A percentile compares a stretch with the other conserved stretches of the same genome.
Evolutionary conservation across 1,139 yeast genomes (phyloP).

Genomic region (Hyphopichia burtonii): DNA sequence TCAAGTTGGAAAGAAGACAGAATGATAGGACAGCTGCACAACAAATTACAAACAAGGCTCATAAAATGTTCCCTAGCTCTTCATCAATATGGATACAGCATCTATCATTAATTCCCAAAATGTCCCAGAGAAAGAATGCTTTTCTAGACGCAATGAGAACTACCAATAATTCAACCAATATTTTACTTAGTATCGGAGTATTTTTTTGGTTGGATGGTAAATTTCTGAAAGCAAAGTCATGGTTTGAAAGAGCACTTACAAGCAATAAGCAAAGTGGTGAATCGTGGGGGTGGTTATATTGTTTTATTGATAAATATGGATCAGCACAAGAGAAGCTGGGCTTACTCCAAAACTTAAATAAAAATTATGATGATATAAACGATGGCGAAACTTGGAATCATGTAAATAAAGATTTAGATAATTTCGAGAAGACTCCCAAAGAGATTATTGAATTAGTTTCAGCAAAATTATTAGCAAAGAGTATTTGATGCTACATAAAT

Average conservation of each 20-base stretch:
- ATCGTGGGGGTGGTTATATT: slow-evolving; percentile 69
- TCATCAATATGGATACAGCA: slow-evolving; percentile 64
- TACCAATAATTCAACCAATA: slow-evolving; percentile 59
- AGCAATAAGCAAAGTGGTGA: slow-evolving; percentile 68
- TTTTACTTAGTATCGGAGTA: slow-evolving; percentile 64
- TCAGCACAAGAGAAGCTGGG: slow-evolving; percentile 14
- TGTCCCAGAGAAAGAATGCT: slow-evolving; percentile 59
- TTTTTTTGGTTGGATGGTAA: slow-evolving; percentile 72
- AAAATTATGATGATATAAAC: slow-evolving; percentile 46
- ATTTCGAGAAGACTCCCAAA: slow-evolving; percentile 32
- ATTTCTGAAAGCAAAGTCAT: slow-evolving; percentile 59
- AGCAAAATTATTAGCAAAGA: slow-evolving; percentile 7
- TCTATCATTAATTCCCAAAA: slow-evolving; percentile 49
- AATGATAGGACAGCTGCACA: slow-evolving; percentile 55
- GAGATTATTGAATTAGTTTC: slow-evolving; percentile 37
- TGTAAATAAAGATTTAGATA: slow-evolving; percentile 42
- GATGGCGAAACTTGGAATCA: slow-evolving; percentile 60
- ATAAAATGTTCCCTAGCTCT: slow-evolving; percentile 58
- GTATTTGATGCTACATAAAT: not conserved
- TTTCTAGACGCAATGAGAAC: slow-evolving; percentile 71
- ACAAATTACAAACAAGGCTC: slow-evolving; percentile 56
- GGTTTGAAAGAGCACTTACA: slow-evolving; percentile 69
- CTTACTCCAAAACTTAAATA: slow-evolving; percentile 25
- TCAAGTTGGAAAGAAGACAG: slow-evolving; percentile 55
- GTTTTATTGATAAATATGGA: slow-evolving; percentile 30